These are phyloP conservation scores for Colletotrichum eleusines DNA, from an alignment of 2,329 filamentous ascomycete genomes.

Conservation along the genomic window DNA sequence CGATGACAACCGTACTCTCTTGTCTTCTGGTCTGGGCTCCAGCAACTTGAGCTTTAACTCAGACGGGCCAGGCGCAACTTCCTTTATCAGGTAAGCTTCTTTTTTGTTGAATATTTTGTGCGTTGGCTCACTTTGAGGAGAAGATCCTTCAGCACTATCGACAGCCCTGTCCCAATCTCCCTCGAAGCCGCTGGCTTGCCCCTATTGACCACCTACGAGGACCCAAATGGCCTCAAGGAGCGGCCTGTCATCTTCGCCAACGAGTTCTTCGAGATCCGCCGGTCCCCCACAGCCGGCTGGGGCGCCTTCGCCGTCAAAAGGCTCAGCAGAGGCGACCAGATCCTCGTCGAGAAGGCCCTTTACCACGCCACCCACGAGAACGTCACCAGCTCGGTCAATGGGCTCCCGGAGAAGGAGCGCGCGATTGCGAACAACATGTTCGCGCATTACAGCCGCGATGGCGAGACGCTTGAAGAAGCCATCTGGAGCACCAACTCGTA, in stretches of 20 bases:
- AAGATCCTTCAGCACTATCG: fast-evolving
- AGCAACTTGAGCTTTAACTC: neutral
- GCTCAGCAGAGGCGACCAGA: slow-evolving; percentile 53
- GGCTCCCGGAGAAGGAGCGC: slow-evolving; percentile 49
- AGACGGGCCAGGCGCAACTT: neutral
- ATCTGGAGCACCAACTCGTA: slow-evolving; percentile 63
- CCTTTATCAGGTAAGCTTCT: neutral
- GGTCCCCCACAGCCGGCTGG: slow-evolving; percentile 57
- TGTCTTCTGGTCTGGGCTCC: no score
- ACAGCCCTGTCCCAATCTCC: neutral
- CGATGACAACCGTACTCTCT: neutral
- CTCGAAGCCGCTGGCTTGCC: neutral
- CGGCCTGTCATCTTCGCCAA: slow-evolving; percentile 50
- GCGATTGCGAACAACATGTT: slow-evolving; percentile 55
- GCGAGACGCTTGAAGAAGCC: slow-evolving; percentile 48
- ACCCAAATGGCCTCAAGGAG: neutral
- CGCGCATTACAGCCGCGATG: slow-evolving; percentile 47
- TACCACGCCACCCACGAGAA: slow-evolving; percentile 48
- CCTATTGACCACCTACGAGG: neutral
- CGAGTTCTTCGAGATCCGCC: slow-evolving; percentile 54
- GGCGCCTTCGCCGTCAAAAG: slow-evolving; percentile 60
- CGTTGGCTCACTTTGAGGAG: neutral
- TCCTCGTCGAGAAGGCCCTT: slow-evolving; percentile 61
- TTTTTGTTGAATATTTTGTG: neutral
- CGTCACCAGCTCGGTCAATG: neutral